Percentiles rank a stretch among this genome's conserved stretches.
Evolutionary conservation across 2,329 filamentous ascomycete genomes (phyloP).

Genomic region (Penicillium oxalicum): DNA sequence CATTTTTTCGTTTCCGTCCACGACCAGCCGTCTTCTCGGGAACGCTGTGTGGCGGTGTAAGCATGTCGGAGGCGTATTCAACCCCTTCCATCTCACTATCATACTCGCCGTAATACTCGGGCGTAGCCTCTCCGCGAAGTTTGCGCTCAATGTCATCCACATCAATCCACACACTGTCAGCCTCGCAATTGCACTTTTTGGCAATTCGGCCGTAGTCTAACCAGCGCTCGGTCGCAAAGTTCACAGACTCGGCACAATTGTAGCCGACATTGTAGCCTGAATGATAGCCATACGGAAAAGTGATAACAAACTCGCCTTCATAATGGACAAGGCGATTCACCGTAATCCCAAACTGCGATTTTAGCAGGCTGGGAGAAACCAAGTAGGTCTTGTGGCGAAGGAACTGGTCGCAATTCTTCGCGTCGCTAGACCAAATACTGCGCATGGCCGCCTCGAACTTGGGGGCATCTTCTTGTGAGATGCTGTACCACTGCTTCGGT

Average conservation of each 20-base stretch:
- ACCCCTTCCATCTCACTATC: constrained; percentile 61
- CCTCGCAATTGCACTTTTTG: constrained; percentile 93
- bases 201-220: constrained; percentile 90
- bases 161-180: constrained; percentile 98
- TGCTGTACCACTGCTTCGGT: constrained; percentile 99
- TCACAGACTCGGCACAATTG: constrained; percentile 97
- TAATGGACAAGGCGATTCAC: constrained; percentile 95
- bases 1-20: constrained; percentile 65
- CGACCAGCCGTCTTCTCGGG: constrained; percentile 59
- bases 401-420: constrained; percentile 93
- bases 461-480: constrained; percentile 88
- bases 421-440: constrained; percentile 82
- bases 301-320: constrained; percentile 96
- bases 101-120: constrained; percentile 43
- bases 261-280: constrained; percentile 97
- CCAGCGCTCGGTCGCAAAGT: constrained; percentile 95
- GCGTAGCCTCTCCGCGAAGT: constrained; percentile 71
- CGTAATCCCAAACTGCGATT: constrained; percentile 85
- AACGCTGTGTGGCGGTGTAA: constrained; percentile 71
- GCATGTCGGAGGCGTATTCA: constrained; percentile 62
- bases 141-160: constrained; percentile 94
- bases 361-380: constrained; percentile 82
- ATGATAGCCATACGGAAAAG: constrained; percentile 96
- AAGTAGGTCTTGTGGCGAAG: constrained; percentile 95
- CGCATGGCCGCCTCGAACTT: constrained; percentile 88